These are phyloP conservation scores for Diaporthe batatas DNA, from an alignment of 2,329 filamentous ascomycete species.

Conservation along the genomic window DNA sequence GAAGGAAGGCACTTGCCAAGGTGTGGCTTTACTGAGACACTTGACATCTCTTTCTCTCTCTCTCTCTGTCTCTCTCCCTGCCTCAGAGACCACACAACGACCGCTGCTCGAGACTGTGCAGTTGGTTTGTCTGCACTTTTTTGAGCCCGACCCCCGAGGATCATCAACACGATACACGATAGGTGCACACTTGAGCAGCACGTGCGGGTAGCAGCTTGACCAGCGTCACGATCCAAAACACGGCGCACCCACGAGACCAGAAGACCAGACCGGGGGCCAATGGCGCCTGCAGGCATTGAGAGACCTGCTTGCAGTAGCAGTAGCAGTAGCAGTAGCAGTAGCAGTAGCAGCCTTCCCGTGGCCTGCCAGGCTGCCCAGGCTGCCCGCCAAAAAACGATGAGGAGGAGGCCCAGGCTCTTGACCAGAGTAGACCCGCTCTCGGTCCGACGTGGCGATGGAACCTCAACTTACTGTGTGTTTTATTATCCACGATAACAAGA, in stretches of 20 bases:
- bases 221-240: constrained; percentile 12
- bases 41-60: neutral
- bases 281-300: constrained; percentile 10
- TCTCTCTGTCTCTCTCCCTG: no score
- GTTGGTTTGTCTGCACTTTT: neutral
- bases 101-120: neutral
- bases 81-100: neutral
- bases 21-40: neutral
- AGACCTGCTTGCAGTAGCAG: constrained; percentile 20
- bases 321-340: no score
- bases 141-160: neutral
- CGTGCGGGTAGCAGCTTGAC: no score
- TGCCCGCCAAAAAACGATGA: constrained; percentile 11
- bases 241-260: neutral
- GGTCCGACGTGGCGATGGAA: constrained; percentile 29
- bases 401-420: constrained; percentile 4
- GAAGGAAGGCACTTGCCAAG: neutral
- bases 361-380: neutral
- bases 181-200: no score
- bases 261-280: neutral
- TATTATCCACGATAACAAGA: constrained; percentile 11
- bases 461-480: constrained; percentile 7
- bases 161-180: no score
- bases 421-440: constrained; percentile 9
- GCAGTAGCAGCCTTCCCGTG: constrained; percentile 7